These are phyloP conservation scores for Cyamopsis tetragonoloba DNA, from an alignment of 306 rosid species.

Conservation along the genomic window DNA sequence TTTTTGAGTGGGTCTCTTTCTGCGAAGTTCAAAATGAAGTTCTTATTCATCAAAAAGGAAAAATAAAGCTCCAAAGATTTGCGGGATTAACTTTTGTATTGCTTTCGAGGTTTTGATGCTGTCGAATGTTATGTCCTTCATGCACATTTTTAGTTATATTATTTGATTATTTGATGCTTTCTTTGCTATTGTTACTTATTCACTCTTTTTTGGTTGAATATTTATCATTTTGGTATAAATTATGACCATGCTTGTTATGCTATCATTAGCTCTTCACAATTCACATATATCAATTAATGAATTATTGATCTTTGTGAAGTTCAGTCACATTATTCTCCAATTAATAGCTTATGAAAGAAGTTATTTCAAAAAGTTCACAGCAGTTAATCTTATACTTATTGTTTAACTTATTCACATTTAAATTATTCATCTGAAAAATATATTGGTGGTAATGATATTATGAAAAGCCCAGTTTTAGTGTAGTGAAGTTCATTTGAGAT, in stretches of 20 bases:
- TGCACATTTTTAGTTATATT: neutral
- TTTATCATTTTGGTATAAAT: neutral
- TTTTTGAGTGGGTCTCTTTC: neutral
- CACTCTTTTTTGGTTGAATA: neutral
- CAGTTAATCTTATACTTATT: neutral
- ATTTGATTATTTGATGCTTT: neutral
- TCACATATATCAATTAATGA: no score
- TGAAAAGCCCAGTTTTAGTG: neutral
- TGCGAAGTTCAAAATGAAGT: neutral
- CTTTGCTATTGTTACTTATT: neutral
- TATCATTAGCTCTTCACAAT: neutral
- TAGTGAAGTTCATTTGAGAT: slow-evolving; percentile 1
- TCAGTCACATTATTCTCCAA: neutral
- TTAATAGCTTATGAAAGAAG: neutral
- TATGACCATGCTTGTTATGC: neutral
- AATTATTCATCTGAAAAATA: neutral
- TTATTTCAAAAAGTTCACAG: neutral
- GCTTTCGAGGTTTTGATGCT: neutral
- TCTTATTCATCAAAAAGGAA: neutral
- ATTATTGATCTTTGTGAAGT: neutral
- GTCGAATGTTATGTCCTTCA: neutral
- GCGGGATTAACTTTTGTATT: slow-evolving; percentile 1
- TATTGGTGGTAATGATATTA: neutral
- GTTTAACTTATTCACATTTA: neutral
- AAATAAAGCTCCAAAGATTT: neutral